Evolutionary conservation across 306 rosid genomes (phyloP).

Genomic region (Glycine tomentella): DNA sequence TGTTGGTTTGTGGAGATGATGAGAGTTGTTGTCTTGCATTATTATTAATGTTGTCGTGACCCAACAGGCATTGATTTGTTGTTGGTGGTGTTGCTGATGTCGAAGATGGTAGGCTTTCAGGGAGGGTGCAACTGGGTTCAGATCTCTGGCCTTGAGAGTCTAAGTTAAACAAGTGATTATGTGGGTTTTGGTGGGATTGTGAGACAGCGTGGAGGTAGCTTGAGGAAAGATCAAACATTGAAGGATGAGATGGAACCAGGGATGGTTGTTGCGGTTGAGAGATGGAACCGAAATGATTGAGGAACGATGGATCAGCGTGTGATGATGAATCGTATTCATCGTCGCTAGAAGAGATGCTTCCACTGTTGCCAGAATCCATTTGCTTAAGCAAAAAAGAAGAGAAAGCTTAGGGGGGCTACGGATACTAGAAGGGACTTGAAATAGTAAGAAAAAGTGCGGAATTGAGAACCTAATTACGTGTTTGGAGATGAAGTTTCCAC

Average conservation of each 20-base stretch:
- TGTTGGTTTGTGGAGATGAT: too few species aligned
- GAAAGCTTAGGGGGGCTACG: too few species aligned
- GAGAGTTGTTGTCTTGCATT: neutral
- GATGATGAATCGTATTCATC: conserved; percentile 66
- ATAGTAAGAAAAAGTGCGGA: neutral
- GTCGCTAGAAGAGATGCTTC: conserved; percentile 86
- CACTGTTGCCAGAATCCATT: conserved; percentile 94
- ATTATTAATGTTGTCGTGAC: neutral
- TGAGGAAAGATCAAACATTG: conserved; percentile 60
- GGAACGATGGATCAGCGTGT: conserved; percentile 24
- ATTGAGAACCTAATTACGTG: neutral
- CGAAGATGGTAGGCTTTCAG: too few species aligned
- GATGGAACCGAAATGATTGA: conserved; percentile 56
- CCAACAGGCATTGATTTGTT: neutral
- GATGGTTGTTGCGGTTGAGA: conserved; percentile 9
- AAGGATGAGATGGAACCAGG: conserved; percentile 42
- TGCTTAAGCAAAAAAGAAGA: conserved; percentile 10
- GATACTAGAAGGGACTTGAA: too few species aligned
- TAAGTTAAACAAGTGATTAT: conserved; percentile 48
- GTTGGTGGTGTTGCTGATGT: neutral
- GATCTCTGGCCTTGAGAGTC: conserved; percentile 54
- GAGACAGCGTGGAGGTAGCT: conserved; percentile 51
- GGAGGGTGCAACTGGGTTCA: neutral
- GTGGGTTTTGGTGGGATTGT: neutral
- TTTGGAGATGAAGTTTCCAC: neutral